Conservation (phyloP, 345 rosid genomes). For the Rhizophora mangle region DNA sequence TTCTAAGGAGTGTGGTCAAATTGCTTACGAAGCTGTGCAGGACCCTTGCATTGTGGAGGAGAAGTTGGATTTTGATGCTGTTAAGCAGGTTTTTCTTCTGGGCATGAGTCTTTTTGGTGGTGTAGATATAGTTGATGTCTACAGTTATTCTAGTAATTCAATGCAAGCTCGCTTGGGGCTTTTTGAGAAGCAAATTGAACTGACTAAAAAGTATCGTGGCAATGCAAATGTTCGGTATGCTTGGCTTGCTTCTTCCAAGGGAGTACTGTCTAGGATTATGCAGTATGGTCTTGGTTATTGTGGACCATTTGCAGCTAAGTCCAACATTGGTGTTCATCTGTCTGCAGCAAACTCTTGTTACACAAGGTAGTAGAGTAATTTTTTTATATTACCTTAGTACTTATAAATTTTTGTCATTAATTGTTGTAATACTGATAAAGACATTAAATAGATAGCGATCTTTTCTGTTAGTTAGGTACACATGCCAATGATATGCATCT, state of each 20-base stretch:
- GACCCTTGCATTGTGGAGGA: conserved; percentile 24
- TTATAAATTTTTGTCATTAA: background rate
- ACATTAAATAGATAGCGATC: too few relatives aligned
- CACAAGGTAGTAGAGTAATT: conserved; percentile 48
- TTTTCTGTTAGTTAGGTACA: too few relatives aligned
- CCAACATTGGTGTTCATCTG: conserved; percentile 74
- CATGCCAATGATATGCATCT: too few relatives aligned
- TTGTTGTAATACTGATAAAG: too few relatives aligned
- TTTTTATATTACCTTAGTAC: background rate
- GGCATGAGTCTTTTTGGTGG: conserved; percentile 46
- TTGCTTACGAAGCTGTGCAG: too few relatives aligned
- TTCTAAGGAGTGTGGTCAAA: conserved; percentile 22
- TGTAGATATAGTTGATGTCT: conserved; percentile 45
- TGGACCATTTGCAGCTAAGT: conserved; percentile 47
- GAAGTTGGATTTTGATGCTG: conserved; percentile 41
- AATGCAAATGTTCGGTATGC: conserved; percentile 74
- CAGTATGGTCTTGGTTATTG: conserved; percentile 66
- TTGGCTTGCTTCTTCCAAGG: conserved; percentile 81
- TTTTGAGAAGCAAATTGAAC: conserved; percentile 74
- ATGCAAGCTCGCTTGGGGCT: conserved; percentile 55
- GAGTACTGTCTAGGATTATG: conserved; percentile 36
- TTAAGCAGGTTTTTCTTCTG: conserved; percentile 45
- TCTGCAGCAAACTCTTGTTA: conserved; percentile 48
- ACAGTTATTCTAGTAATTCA: conserved; percentile 39
- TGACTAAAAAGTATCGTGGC: conserved; percentile 62